Base-by-base conservation (phyloP, 352 stramenopile species). In the Phytophthora rubi region DNA sequence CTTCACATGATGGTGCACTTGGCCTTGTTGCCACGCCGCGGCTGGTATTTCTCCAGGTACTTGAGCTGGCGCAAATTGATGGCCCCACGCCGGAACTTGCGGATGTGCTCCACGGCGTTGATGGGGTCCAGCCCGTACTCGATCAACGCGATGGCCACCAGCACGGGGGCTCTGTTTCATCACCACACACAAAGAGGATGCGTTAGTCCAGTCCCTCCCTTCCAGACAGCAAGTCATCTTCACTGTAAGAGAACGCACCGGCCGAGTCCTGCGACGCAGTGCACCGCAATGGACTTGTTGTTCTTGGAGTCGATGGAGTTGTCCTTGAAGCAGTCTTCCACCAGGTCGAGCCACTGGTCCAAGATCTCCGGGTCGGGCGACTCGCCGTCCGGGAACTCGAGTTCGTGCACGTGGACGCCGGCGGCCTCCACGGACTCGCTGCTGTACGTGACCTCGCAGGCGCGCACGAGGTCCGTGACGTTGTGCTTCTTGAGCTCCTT, bases 51-150 rank as follows among this genome's bases (percentile, higher is more conserved):
- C 75, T 99, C 94, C 68, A 99, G 80, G 77, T 99, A 99, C 71
- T 98, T 92, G 54, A 99, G 88, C 79, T 99, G 98, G 55, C 97
- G 98, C 56, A 98, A 82, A 74, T 99, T 99, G 76, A 99, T 99
- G 13, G 98, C 98, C 18, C 97, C 97, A 62, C 97, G 90, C 23
- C 97, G 90, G 62, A 92, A 91, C 73, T 94, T 90, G 60, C 97
- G 91, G 69, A 99, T 99, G 71, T 98, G 95, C 73, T 98, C 93
- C n/a, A 99, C 97, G 6, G 97, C 97, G 59, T 98, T 97, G 53
- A 99, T 96, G 30, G 97, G 91, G 79, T 99, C 96, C 77, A 98
- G 84, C 32, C 89, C 92, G 51, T 90, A 98, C 77, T 99, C 98
- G 74, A 99, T 99, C 45, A 99, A 76, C 44, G 98, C 98, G 71